Conservation (phyloP, 805 yeast species). For the Suhomyces sp. region DNA sequence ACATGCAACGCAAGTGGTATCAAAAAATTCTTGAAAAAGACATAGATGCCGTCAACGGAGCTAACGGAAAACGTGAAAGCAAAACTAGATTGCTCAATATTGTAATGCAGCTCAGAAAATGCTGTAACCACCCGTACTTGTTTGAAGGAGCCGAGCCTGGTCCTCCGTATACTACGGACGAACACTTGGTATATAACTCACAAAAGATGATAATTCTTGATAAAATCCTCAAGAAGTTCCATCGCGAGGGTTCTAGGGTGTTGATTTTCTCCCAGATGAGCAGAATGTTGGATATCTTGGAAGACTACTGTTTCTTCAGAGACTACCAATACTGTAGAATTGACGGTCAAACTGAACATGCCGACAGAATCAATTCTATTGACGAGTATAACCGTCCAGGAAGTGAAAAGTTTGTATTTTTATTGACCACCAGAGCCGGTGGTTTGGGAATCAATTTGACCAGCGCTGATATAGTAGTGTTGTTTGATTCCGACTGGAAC, state of each 20-base stretch:
- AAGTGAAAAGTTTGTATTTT: slow-evolving; percentile 66
- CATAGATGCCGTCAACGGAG: slow-evolving; percentile 83
- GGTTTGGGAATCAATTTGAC: slow-evolving; percentile 85
- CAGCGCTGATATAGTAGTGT: slow-evolving; percentile 71
- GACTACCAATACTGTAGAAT: slow-evolving; percentile 71
- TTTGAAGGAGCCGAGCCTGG: slow-evolving; percentile 91
- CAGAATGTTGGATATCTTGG: slow-evolving; percentile 73
- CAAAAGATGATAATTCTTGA: slow-evolving; percentile 72
- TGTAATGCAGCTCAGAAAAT: slow-evolving; percentile 81
- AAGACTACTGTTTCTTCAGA: slow-evolving; percentile 73
- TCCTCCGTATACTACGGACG: slow-evolving; percentile 84
- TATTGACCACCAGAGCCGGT: slow-evolving; percentile 84
- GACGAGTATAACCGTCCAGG: slow-evolving; percentile 79
- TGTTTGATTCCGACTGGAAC: slow-evolving; percentile 83
- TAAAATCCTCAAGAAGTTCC: slow-evolving; percentile 56
- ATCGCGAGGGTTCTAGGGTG: slow-evolving; percentile 71
- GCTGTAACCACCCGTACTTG: slow-evolving; percentile 81
- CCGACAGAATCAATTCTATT: slow-evolving; percentile 69
- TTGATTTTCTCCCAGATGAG: slow-evolving; percentile 83
- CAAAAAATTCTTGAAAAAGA: slow-evolving; percentile 74
- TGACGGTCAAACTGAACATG: slow-evolving; percentile 81
- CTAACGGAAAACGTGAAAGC: slow-evolving; percentile 68
- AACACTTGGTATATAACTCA: slow-evolving; percentile 71
- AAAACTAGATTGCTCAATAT: slow-evolving; percentile 74
- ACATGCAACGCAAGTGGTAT: slow-evolving; percentile 80